phyloP scores from a whole-genome alignment of 441 rosid species.

The Melastoma candidum region DNA sequence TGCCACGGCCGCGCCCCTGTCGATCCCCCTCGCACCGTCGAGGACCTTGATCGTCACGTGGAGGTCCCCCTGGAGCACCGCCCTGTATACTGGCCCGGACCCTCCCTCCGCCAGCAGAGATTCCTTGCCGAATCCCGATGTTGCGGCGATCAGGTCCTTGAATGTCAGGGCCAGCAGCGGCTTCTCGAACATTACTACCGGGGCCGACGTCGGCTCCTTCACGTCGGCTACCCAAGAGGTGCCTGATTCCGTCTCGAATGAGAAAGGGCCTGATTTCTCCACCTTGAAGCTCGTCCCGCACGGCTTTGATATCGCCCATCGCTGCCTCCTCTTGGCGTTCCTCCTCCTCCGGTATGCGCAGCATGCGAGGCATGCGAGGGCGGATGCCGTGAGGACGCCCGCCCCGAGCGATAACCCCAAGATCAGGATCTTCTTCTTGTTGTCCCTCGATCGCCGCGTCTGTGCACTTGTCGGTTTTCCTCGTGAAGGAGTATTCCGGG shows the following conservation, averaged over 20 bases:
- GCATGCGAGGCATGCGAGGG: conserved; percentile 13
- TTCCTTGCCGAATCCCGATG: conserved; percentile 80
- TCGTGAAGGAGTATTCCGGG: background rate
- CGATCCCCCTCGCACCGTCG: conserved; percentile 52
- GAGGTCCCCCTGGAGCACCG: conserved; percentile 72
- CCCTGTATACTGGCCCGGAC: conserved; percentile 75
- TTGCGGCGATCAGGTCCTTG: conserved; percentile 84
- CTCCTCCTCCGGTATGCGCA: conserved; percentile 28
- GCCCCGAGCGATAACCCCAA: conserved; percentile 35
- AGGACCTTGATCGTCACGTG: conserved; percentile 87
- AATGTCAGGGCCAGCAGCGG: conserved; percentile 82
- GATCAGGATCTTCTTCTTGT: conserved; percentile 22
- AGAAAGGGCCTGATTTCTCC: conserved; percentile 83
- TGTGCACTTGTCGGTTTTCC: background rate
- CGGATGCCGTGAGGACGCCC: conserved; percentile 29
- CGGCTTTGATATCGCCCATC: conserved; percentile 85
- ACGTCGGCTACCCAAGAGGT: conserved; percentile 88
- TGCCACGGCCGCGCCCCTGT: conserved; percentile 33
- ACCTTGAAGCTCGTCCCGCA: conserved; percentile 49
- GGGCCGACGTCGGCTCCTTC: conserved; percentile 68
- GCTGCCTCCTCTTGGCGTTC: conserved; percentile 29
- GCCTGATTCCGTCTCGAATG: conserved; percentile 58
- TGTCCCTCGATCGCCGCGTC: conserved; percentile 18
- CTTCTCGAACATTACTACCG: conserved; percentile 67
- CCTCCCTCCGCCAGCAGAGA: conserved; percentile 69